Evolutionary conservation across 805 yeast species (phyloP).

Genomic region (Ogataea trehaloabstinens): DNA sequence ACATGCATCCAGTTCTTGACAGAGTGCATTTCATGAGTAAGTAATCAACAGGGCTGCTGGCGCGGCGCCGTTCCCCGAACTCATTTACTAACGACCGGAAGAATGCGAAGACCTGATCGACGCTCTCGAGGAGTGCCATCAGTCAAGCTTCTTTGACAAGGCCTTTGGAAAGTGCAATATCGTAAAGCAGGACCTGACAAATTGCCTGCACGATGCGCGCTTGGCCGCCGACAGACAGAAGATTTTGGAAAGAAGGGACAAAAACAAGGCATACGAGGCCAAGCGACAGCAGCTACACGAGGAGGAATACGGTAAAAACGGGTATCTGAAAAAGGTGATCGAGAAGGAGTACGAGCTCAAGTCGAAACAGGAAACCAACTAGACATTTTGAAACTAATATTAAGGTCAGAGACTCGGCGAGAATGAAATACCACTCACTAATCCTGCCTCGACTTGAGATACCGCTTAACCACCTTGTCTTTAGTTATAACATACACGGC

Average conservation of each 20-base stretch:
- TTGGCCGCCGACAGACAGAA: conserved; percentile 56
- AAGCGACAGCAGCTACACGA: conserved; percentile 65
- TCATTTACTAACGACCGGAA: too few species aligned
- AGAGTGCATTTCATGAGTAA: conserved; percentile 30
- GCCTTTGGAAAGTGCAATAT: conserved; percentile 83
- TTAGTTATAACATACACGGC: conserved; percentile 88
- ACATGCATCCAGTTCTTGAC: conserved; percentile 33
- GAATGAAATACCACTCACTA: conserved; percentile 31
- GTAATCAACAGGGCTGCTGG: conserved; percentile 36
- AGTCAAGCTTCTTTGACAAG: conserved; percentile 60
- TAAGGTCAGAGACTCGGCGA: too few species aligned
- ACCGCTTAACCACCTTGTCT: conserved; percentile 85
- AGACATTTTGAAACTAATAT: too few species aligned
- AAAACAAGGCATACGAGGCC: conserved; percentile 51
- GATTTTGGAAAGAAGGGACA: conserved; percentile 52
- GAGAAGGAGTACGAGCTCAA: conserved; percentile 43
- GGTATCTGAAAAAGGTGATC: conserved; percentile 61
- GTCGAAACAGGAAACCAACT: conserved; percentile 2
- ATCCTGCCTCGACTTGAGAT: conserved; percentile 94
- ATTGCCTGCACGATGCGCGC: conserved; percentile 80
- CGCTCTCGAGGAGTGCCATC: conserved; percentile 88
- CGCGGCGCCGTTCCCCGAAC: conserved; percentile 13
- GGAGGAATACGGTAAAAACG: conserved; percentile 77
- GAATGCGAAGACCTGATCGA: conserved; percentile 80
- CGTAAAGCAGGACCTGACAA: conserved; percentile 72